Base-by-base conservation (phyloP, 2,329 filamentous ascomycete genomes). In the Macrophomina tecta region DNA sequence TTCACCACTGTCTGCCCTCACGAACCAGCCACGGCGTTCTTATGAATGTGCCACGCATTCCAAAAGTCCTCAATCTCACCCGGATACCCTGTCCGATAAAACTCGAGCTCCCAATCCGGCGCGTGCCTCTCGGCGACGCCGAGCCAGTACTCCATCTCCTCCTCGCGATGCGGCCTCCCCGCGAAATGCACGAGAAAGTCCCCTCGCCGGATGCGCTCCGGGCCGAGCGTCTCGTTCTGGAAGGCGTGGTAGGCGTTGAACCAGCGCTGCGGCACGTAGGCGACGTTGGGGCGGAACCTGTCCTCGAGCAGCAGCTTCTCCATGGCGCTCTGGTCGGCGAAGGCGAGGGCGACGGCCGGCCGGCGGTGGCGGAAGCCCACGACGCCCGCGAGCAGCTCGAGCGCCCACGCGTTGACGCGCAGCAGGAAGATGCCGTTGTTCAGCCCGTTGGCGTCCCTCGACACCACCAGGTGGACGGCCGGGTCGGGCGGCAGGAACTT, bases 101-200 rank as follows among this genome's bases (percentile, higher is more conserved):
- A 68, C 8, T 77, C 76, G 32, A 79, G 70, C 70, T 79, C 77
- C 77, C 77, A 79, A 48, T 79, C 77, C 16, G 77, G 75, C 45
- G 76, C 64, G 71, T 78, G 77, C 65, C 75, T 71, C 71, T 79
- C 77, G 1, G 76, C 77, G 3, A 75, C 69, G 12, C 75, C 73
- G 4, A 79, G 69, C 78, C 80, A 82, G 58, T 76, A 76, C 12
- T 69, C 69, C 71, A 82, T 78, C 16, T 75, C 70, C 55, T 73
- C 69, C 32, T 77, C 73, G 18, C 78, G 75, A 12, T 78, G 69
- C 1, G 67, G 68, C 1, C 77, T 71, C 0, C 80, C 80, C 5
- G 80, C 77, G 64, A 82, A 82, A 68, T 82, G 80, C n/a, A 82
- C 78, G 11, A 82, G 69, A 64, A 80, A 76, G 64, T 82, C 80